phyloP scores from a whole-genome alignment of 176 grass and related monocot genomes.

The bread wheat (Triticum aestivum) region DNA sequence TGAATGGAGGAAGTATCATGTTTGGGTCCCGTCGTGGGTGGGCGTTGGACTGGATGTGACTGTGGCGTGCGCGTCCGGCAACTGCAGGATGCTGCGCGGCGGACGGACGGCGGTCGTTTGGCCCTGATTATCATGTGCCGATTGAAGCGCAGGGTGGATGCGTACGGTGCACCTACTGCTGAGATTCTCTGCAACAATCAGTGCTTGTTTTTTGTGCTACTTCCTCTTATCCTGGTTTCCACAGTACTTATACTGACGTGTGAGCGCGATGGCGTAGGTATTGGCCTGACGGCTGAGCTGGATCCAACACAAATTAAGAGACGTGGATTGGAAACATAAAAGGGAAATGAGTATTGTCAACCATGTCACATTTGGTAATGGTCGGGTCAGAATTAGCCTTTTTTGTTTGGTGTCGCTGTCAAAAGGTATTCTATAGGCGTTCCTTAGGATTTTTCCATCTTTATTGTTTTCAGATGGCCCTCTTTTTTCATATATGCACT shows the following conservation, averaged over 20 bases:
- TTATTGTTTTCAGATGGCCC: too few relatives aligned
- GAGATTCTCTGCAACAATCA: not conserved
- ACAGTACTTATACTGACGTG: not conserved
- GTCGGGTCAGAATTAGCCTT: not conserved
- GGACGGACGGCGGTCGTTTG: not conserved
- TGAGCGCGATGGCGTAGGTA: not conserved
- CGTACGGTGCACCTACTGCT: not conserved
- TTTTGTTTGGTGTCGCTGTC: too few relatives aligned
- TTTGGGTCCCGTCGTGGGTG: not conserved
- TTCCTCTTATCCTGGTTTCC: not conserved
- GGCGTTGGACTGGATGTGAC: slow-evolving; percentile 6
- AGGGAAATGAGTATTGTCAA: not conserved
- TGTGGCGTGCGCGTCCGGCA: not conserved
- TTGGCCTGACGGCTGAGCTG: not conserved
- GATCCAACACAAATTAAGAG: not conserved
- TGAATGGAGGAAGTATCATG: not conserved
- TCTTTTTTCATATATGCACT: too few relatives aligned
- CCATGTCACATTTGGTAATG: not conserved
- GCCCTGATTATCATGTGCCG: not conserved
- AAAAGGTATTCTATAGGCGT: too few relatives aligned
- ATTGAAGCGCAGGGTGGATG: not conserved
- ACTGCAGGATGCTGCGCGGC: not conserved
- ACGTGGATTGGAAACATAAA: not conserved
- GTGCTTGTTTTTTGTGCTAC: not conserved
- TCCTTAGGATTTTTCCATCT: too few relatives aligned